Evolutionary conservation across 306 rosid species (phyloP).

Genomic region (Albizia julibrissin): DNA sequence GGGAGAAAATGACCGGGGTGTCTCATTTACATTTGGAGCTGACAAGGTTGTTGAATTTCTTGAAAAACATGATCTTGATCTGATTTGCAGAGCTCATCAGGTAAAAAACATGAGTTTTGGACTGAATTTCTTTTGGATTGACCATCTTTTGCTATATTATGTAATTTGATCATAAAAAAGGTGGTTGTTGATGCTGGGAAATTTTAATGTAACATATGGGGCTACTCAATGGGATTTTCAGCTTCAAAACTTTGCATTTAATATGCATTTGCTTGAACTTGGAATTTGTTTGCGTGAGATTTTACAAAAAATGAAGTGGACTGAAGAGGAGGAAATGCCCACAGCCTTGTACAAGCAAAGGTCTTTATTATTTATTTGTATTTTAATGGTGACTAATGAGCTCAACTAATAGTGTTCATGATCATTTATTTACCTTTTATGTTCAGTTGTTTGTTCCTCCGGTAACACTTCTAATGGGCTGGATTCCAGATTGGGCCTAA

Average conservation of each 20-base stretch:
- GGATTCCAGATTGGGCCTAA: background rate
- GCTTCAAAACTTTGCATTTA: background rate
- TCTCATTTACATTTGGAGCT: conserved; percentile 65
- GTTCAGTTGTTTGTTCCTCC: background rate
- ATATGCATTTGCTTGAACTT: background rate
- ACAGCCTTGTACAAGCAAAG: background rate
- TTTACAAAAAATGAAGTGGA: background rate
- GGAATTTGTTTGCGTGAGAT: background rate
- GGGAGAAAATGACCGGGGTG: conserved; percentile 72
- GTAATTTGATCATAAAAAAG: background rate
- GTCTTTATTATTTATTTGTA: background rate
- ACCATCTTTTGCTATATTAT: background rate
- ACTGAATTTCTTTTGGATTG: background rate
- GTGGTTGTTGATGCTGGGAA: background rate
- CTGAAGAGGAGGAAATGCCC: background rate
- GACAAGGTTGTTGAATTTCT: conserved; percentile 68
- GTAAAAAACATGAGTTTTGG: conserved; percentile 26
- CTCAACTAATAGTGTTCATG: background rate
- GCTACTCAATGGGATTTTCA: background rate
- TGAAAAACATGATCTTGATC: conserved; percentile 60
- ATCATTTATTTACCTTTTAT: background rate
- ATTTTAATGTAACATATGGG: background rate
- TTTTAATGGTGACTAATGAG: background rate
- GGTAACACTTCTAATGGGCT: background rate
- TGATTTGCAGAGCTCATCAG: conserved; percentile 72